Evolutionary conservation across 306 rosid species (phyloP).

Genomic region (Prunus fruticosa): DNA sequence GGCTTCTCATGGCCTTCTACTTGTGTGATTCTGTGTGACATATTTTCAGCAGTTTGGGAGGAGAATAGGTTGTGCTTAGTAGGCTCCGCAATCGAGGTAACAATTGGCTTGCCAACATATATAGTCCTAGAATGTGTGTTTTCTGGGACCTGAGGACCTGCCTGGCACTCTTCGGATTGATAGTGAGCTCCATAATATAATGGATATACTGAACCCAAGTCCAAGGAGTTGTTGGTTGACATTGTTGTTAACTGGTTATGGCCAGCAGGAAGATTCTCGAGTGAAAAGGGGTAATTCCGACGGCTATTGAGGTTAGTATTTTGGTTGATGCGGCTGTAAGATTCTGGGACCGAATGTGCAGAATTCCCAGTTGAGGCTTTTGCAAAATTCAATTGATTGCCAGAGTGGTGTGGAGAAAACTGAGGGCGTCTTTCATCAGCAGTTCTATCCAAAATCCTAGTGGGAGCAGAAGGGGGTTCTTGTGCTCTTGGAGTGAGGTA

Average conservation of each 20-base stretch:
- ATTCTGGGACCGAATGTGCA: constrained; percentile 43
- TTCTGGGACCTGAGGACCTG: constrained; percentile 32
- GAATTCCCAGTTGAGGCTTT: constrained; percentile 36
- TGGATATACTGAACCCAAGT: constrained; percentile 80
- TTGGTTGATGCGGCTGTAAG: constrained; percentile 38
- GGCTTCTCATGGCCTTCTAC: constrained; percentile 42
- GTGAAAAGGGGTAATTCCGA: constrained; percentile 41
- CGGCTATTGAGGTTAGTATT: constrained; percentile 38
- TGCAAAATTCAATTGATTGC: constrained; percentile 46
- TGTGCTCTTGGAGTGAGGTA: constrained; percentile 73
- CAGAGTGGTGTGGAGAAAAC: constrained; percentile 30
- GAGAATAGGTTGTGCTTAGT: constrained; percentile 45
- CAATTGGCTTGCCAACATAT: constrained; percentile 71
- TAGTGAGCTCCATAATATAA: constrained; percentile 58
- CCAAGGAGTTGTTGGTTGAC: constrained; percentile 43
- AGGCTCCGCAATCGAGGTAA: constrained; percentile 48
- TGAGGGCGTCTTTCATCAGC: constrained; percentile 44
- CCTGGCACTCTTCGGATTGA: constrained; percentile 43
- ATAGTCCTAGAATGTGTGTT: constrained; percentile 41
- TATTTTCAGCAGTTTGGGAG: constrained; percentile 38
- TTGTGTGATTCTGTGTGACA: constrained; percentile 27
- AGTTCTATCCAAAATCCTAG: constrained; percentile 36
- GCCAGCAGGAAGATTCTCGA: constrained; percentile 40
- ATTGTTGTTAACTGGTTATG: constrained; percentile 44
- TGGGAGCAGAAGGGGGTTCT: constrained; percentile 48